These are phyloP conservation scores for Aspergillus olivimuriae DNA, from an alignment of 495 filamentous ascomycete genomes.

Conservation along the genomic window DNA sequence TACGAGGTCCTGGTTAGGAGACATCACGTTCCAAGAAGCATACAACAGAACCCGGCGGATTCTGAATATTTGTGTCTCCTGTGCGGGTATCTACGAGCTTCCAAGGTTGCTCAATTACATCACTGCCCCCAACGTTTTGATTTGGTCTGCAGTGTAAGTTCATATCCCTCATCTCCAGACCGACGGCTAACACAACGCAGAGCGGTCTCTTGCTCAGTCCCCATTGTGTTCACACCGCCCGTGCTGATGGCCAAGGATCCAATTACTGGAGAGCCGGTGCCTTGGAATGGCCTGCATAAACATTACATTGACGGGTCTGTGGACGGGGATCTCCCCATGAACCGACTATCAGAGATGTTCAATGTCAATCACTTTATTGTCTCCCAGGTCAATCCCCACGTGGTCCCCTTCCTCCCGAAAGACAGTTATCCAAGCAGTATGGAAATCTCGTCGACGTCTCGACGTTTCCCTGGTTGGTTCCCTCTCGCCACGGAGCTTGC, in stretches of 20 bases:
- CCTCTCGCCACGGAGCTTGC: constrained; percentile 66
- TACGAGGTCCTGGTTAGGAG: constrained; percentile 72
- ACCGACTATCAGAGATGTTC: constrained; percentile 86
- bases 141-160: constrained; percentile 88
- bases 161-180: not conserved
- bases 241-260: constrained; percentile 81
- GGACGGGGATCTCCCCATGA: constrained; percentile 92
- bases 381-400: constrained; percentile 91
- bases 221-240: constrained; percentile 72
- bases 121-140: constrained; percentile 86
- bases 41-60: constrained; percentile 89
- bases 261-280: constrained; percentile 64
- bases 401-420: constrained; percentile 77
- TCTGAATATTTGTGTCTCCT: constrained; percentile 88
- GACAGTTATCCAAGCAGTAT: constrained; percentile 52
- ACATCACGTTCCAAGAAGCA: constrained; percentile 91
- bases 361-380: constrained; percentile 98
- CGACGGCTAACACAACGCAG: constrained; percentile 29
- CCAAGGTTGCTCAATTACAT: constrained; percentile 86
- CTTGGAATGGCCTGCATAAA: constrained; percentile 79
- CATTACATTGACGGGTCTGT: constrained; percentile 92
- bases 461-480: constrained; percentile 31
- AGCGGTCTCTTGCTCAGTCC: constrained; percentile 89
- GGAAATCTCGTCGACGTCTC: too few species aligned
- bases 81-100: constrained; percentile 78